These are phyloP conservation scores for Amanita jacksonii DNA, from an alignment of 768 basidiomycete genomes.

Conservation along the genomic window DNA sequence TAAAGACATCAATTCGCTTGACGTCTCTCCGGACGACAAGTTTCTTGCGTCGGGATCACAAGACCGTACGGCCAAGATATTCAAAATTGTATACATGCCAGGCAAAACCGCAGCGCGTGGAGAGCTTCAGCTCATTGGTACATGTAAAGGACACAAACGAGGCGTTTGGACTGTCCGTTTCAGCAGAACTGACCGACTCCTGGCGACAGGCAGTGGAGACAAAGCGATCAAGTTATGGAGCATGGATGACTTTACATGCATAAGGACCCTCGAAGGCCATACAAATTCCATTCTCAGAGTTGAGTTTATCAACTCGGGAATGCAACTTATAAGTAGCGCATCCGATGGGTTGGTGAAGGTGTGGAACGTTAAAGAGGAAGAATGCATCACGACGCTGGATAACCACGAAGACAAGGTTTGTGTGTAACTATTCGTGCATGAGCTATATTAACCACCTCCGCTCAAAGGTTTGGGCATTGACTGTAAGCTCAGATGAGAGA, in stretches of 20 bases:
- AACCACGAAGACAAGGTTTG: constrained; percentile 96
- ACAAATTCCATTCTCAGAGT: constrained; percentile 93
- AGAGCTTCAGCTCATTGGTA: constrained; percentile 68
- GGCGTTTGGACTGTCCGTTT: constrained; percentile 96
- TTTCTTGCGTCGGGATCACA: constrained; percentile 91
- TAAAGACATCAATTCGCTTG: constrained; percentile 97
- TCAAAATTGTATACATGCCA: constrained; percentile 53
- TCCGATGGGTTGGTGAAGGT: constrained; percentile 95
- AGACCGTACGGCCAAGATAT: constrained; percentile 91
- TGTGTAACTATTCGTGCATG: neutral
- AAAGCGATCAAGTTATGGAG: constrained; percentile 93
- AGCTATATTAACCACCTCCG: neutral
- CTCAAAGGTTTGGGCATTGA: constrained; percentile 91
- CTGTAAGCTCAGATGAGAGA: constrained; percentile 70
- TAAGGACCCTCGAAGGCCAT: constrained; percentile 97
- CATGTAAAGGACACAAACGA: constrained; percentile 92
- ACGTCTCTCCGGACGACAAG: constrained; percentile 82
- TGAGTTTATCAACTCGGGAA: constrained; percentile 75
- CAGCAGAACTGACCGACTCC: constrained; percentile 66
- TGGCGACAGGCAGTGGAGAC: constrained; percentile 94
- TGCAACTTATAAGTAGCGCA: constrained; percentile 83
- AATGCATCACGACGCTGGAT: constrained; percentile 83
- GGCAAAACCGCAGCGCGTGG: constrained; percentile 44
- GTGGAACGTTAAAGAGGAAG: constrained; percentile 87
- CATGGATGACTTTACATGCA: constrained; percentile 85